Evolutionary conservation across 2,329 filamentous ascomycete genomes (phyloP).

Genomic region (Claviceps citrina): DNA sequence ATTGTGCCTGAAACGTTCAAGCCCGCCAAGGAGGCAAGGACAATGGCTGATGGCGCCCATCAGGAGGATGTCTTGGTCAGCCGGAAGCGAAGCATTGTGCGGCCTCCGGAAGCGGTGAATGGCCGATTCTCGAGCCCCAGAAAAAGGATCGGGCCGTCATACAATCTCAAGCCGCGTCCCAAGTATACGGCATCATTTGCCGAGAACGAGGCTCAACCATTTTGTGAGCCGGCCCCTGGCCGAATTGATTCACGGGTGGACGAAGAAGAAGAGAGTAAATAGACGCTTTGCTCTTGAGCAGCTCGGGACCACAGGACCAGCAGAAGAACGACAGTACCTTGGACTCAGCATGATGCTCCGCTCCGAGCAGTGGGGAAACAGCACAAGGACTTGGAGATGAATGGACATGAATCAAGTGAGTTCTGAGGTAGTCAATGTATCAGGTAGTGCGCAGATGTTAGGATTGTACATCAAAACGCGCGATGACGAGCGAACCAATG

Average conservation of each 20-base stretch:
- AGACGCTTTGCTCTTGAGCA: neutral
- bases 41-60: conserved; percentile 15
- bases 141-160: neutral
- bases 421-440: no score
- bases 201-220: neutral
- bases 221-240: neutral
- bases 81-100: conserved; percentile 42
- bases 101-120: conserved; percentile 59
- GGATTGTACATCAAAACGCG: no score
- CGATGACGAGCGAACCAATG: no score
- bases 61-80: conserved; percentile 22
- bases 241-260: neutral
- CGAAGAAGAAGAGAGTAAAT: neutral
- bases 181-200: neutral
- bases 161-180: neutral
- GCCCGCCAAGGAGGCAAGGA: conserved; percentile 36
- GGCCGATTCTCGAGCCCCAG: conserved; percentile 61
- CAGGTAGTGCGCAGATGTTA: no score
- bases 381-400: no score
- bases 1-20: conserved; percentile 77
- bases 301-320: no score
- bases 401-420: no score
- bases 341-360: no score
- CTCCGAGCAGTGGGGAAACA: no score
- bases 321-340: no score